These are phyloP conservation scores for Leccinellum luteum DNA, from an alignment of 768 basidiomycete genomes.

Conservation along the genomic window DNA sequence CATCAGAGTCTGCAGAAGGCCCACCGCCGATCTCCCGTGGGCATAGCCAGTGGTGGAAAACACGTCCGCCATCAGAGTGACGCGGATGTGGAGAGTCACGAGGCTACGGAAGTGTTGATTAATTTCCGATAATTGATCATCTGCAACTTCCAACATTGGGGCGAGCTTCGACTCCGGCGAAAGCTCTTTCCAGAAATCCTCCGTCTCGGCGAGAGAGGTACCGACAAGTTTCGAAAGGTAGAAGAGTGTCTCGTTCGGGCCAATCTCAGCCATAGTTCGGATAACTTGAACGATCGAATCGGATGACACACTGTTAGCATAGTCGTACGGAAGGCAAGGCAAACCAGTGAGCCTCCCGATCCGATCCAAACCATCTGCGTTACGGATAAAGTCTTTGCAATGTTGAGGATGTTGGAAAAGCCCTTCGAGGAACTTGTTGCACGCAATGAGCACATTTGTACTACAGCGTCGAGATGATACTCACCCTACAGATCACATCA, in stretches of 20 bases:
- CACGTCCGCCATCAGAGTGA: conserved; percentile 83
- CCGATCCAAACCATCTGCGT: conserved; percentile 67
- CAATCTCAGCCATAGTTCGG: conserved; percentile 83
- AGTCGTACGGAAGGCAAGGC: conserved; percentile 88
- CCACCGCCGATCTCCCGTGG: conserved; percentile 73
- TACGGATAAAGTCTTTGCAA: conserved; percentile 83
- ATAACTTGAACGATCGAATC: conserved; percentile 87
- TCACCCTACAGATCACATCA: conserved; percentile 74
- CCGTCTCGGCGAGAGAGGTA: conserved; percentile 65
- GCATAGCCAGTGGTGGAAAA: conserved; percentile 81
- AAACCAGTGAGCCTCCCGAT: conserved; percentile 77
- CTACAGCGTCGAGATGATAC: conserved; percentile 19
- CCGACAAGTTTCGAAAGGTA: conserved; percentile 71
- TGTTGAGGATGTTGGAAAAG: conserved; percentile 90
- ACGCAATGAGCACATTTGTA: neutral
- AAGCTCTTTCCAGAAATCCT: conserved; percentile 63
- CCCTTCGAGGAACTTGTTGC: conserved; percentile 80
- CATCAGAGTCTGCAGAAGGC: conserved; percentile 74
- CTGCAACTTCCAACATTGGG: conserved; percentile 55
- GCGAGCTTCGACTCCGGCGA: conserved; percentile 59
- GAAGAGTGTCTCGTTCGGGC: conserved; percentile 70
- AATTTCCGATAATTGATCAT: conserved; percentile 44
- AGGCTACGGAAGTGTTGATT: conserved; percentile 71
- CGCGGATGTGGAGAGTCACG: conserved; percentile 71
- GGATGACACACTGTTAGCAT: conserved; percentile 78